Evolutionary conservation across 129 eudicot genomes (phyloP).

Genomic region (Apium graveolens): DNA sequence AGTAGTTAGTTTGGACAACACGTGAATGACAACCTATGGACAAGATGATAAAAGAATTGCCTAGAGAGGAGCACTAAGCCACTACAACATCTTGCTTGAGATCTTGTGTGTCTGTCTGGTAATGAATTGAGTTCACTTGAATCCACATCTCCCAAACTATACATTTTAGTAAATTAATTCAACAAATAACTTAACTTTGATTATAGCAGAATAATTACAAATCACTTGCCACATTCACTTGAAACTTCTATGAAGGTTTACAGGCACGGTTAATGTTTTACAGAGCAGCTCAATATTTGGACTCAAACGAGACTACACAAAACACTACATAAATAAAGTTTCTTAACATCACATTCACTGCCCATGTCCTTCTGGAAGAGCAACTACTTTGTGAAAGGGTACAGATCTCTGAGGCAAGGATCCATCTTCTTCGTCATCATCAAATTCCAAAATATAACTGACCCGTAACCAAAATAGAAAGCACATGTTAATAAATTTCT

Average conservation of each 20-base stretch:
- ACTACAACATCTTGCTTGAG: too few relatives aligned
- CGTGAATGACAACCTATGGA: neutral
- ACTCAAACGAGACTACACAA: neutral
- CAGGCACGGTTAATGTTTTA: neutral
- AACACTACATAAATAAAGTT: too few relatives aligned
- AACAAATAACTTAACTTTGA: neutral
- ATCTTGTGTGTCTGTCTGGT: neutral
- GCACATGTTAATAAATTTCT: neutral
- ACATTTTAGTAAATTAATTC: neutral
- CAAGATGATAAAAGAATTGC: neutral
- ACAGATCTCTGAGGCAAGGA: conserved; percentile 58
- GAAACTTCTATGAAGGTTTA: neutral
- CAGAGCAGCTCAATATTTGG: neutral
- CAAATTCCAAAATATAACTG: conserved; percentile 72
- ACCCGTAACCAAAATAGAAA: neutral
- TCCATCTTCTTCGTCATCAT: conserved; percentile 82
- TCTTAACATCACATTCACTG: conserved; percentile 48
- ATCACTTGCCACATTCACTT: neutral
- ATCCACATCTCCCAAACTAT: neutral
- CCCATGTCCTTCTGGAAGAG: conserved; percentile 76
- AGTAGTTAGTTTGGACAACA: neutral
- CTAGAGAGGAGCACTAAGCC: neutral
- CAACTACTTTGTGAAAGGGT: conserved; percentile 69
- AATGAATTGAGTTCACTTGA: neutral
- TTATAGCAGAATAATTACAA: neutral